Conservation (phyloP, 495 filamentous ascomycete species). For the Penicillium bialowiezense region DNA sequence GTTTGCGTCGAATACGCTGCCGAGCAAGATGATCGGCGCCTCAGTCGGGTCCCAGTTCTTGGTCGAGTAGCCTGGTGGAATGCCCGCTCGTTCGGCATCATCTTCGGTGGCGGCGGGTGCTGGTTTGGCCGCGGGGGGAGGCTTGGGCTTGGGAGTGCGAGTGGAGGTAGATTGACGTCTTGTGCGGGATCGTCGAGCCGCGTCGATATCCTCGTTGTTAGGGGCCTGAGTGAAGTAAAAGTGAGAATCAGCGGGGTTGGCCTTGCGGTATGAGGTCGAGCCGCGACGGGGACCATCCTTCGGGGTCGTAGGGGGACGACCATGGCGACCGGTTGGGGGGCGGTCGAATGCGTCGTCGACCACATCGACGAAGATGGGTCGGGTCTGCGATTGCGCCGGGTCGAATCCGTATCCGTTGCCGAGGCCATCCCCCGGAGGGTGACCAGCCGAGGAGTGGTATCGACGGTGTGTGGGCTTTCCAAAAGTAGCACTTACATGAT, state of each 20-base stretch:
- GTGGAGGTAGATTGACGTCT: slow-evolving; percentile 52
- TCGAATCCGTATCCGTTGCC: slow-evolving; percentile 22
- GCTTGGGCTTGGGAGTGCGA: slow-evolving; percentile 46
- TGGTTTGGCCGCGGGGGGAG: slow-evolving; percentile 41
- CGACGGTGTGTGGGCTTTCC: slow-evolving; percentile 37
- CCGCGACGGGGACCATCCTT: slow-evolving; percentile 35
- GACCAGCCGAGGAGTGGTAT: slow-evolving; percentile 35
- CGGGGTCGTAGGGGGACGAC: slow-evolving; percentile 22
- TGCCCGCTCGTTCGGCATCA: slow-evolving; percentile 75
- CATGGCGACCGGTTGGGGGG: slow-evolving; percentile 30
- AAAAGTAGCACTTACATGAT: slow-evolving; percentile 58
- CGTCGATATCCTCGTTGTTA: slow-evolving; percentile 40
- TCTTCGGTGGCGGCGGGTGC: slow-evolving; percentile 76
- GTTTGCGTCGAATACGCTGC: slow-evolving; percentile 96
- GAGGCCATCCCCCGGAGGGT: slow-evolving; percentile 38
- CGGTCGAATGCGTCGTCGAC: slow-evolving; percentile 52
- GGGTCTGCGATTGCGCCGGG: slow-evolving; percentile 46
- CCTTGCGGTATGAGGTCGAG: slow-evolving; percentile 42
- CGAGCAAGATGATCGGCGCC: slow-evolving; percentile 88
- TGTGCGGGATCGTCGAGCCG: slow-evolving; percentile 42
- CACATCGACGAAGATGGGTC: slow-evolving; percentile 53
- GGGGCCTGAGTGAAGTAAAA: slow-evolving; percentile 52
- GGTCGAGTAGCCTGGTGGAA: slow-evolving; percentile 88
- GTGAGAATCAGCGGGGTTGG: slow-evolving; percentile 51
- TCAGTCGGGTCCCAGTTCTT: slow-evolving; percentile 99